Base-by-base conservation (phyloP, 164 flowering plant species). In the Vitis riparia region DNA sequence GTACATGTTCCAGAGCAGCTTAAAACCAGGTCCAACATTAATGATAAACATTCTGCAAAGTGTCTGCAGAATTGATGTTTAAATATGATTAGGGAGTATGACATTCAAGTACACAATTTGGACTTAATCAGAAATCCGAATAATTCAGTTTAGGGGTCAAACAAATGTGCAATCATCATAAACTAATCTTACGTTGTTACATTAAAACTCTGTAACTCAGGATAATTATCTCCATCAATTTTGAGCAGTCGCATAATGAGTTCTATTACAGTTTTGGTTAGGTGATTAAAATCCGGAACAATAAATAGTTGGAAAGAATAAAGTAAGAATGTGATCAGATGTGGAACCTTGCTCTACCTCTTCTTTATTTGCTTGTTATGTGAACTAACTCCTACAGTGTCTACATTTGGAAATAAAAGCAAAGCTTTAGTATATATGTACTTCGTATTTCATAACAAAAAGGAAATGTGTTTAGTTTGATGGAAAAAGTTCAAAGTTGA, bases 11-110 rank as follows among this genome's bases (percentile, higher is more conserved):
- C 86, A 83, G 14, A 76, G 73, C 59, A 78, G 51, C 77, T 75
- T 74, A 67, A 83, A 83, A 60, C 83, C 80, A 71, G 80, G 62
- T 12, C 86, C 83, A 61, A 83, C 86, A 74, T 83, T 83, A 27
- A 83, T 69, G 51, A 80, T 80, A 62, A 78, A 80, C 80, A 83
- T 80, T 30, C 74, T 74, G 68, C 58, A 61, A 9, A 83, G 83
- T 13, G 83, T 78, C 83, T 83, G 83, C 77, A 75, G 23, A 71
- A 11, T 62, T 17, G 8, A 12, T 50, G 30, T 51, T 64, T 51
- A 58, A 5, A 27, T 37, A 11, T n/a, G 29, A 62, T 23, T 0
- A 59, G 15, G 23, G 12, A 14, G 10, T 9, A 9, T 4, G 7
- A 32, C 44, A 32, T 32, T 32, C 44, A 32, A 6, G 7, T 32